Evolutionary conservation across 108 stramenopile genomes (phyloP).

Genomic region (Skeletonema menzelii): DNA sequence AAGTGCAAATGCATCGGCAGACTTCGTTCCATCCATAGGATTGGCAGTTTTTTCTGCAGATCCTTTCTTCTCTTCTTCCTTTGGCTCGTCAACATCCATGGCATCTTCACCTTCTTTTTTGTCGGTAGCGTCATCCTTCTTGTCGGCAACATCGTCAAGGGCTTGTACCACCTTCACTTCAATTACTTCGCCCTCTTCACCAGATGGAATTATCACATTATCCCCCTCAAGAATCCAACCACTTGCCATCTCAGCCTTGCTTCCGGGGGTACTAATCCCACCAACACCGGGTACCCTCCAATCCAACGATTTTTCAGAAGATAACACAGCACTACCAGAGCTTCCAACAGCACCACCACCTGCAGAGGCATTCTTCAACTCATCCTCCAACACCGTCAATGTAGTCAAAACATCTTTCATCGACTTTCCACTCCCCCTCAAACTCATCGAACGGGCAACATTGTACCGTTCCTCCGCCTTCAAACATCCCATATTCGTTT

Average conservation of each 20-base stretch:
- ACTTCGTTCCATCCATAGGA: neutral
- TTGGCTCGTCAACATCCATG: constrained; percentile 38
- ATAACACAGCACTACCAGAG: constrained; percentile 1
- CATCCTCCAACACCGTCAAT: constrained; percentile 52
- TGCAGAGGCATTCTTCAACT: constrained; percentile 29
- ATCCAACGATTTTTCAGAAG: constrained; percentile 7
- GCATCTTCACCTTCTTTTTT: constrained; percentile 6
- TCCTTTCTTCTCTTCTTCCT: constrained; percentile 2
- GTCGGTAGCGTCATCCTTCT: constrained; percentile 5
- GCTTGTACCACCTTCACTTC: constrained; percentile 6
- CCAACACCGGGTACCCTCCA: constrained; percentile 58
- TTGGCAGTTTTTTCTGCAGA: neutral
- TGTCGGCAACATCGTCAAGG: neutral
- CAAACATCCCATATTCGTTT: constrained; percentile 55
- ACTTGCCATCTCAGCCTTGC: constrained; percentile 26
- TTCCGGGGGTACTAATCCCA: constrained; percentile 39
- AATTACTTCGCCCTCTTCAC: constrained; percentile 58
- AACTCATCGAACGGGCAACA: constrained; percentile 28
- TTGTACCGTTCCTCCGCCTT: constrained; percentile 60
- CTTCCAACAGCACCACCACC: constrained; percentile 13
- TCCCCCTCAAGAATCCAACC: constrained; percentile 85
- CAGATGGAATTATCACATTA: constrained; percentile 70
- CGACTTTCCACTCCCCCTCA: constrained; percentile 23
- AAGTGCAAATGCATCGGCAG: neutral
- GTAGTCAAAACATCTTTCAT: constrained; percentile 74